Base-by-base conservation (phyloP, 2,329 filamentous ascomycete genomes). In the Magnaporthales sp. region DNA sequence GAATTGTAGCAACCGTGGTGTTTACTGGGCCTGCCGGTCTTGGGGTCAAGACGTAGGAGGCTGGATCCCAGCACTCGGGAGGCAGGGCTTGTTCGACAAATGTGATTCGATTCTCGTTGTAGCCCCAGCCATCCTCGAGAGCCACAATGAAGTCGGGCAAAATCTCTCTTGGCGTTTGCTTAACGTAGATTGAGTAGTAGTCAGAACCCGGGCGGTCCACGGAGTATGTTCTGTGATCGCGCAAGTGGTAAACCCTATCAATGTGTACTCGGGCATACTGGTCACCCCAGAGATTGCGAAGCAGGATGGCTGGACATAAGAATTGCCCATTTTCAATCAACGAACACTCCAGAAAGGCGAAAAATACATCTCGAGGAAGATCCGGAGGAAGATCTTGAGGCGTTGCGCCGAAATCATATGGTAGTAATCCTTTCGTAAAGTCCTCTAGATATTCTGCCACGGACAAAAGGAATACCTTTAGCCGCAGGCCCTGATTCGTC, bases 341-440 rank as follows among this genome's bases (percentile, higher is more conserved):
- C 0, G 75, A 74, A 56, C 75, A 77, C 65, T 77, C 72, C 11
- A 77, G 67, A 1, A 72, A 73, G 4, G 75, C 75, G 32, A 74
- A 69, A 62, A 71, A 77, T 24, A 70, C 27, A 30, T 51, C 51
- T 9, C 9, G n/a, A 24, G 63, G 27, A 26, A 46, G 32, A n/a
- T n/a, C n/a, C n/a, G n/a, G n/a, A 5, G 31, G 13, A 46, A 27
- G 46, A n/a, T 38, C 63, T 29, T 22, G 3, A n/a, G 32, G n/a
- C 5, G 22, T 38, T 4, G 19, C 24, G 27, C n/a, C 64, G 29
- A 51, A 32, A 30, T 15, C 38, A 38, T 29, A 6, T 2, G 56
- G 24, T 24, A 24, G 56, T 22, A 26, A 60, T 10, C 26, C 9
- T 9, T 4, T 60, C n/a, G n/a, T n/a, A n/a, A 56, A 24, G 22